Base-by-base conservation (phyloP, 1,284 basidiomycete genomes). In the Tylopilus orsonianus region DNA sequence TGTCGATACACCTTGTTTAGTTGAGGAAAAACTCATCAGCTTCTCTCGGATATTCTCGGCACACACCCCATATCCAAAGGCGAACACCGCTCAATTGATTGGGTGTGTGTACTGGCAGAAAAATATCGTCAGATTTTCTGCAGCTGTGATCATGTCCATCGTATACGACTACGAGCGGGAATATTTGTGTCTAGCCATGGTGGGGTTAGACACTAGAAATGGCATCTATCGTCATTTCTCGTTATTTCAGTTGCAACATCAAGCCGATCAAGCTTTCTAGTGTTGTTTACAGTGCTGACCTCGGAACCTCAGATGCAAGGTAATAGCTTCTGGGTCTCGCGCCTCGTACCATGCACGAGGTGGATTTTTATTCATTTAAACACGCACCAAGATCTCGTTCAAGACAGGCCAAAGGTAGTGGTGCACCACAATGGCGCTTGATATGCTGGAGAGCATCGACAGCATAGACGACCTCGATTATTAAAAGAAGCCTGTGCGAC, bases 101-200 rank as follows among this genome's bases (percentile, higher is more conserved):
- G n/a, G n/a, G 3, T 1, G 8, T 8, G 6, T 32, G 3, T n/a
- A 19, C 8, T 12, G 16, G n/a, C 14, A 37, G 3, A 5, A n/a
- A 27, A 3, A 16, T 20, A 3, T 2, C 7, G 30, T 6, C 14
- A 61, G 59, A 37, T 62, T 60, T 36, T 23, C 63, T 18, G 50
- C 57, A 4, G 48, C 53, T 3, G 32, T 64, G 3, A 52, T 52
- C 19, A 55, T 62, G 63, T 58, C 55, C 4, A 35, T 53, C 3
- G 48, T 62, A 30, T 62, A 64, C 19, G 61, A 53, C 41, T 62
- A 65, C 18, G 57, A 54, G n/a, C n/a, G n/a, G n/a, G n/a, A n/a
- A n/a, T n/a, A n/a, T 44, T 62, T 20, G 33, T 29, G 1, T 39
- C 44, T 4, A 20, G 35, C 1, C 45, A 53, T 18, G 61, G 62